These are phyloP conservation scores for Lachnellula hyalina DNA, from an alignment of 2,329 filamentous ascomycete genomes.

Conservation along the genomic window DNA sequence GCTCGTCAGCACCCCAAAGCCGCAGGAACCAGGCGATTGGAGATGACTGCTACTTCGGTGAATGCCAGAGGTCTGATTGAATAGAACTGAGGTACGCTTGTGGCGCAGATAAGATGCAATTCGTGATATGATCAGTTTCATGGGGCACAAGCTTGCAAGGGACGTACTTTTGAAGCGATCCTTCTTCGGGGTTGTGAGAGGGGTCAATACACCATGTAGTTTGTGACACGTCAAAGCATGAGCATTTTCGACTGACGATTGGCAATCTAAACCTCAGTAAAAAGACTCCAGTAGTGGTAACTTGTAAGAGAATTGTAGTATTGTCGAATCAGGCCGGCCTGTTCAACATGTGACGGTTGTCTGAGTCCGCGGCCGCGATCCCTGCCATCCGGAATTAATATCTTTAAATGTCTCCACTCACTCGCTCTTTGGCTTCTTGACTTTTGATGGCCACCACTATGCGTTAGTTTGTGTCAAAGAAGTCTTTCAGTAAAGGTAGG, in stretches of 20 bases:
- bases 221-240: constrained; percentile 5
- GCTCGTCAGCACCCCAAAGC: background rate
- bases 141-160: constrained; percentile 3
- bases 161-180: background rate
- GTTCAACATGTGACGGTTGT: constrained; percentile 9
- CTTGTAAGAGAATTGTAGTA: constrained; percentile 1
- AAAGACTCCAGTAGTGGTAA: background rate
- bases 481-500: background rate
- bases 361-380: constrained; percentile 7
- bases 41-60: too few relatives aligned
- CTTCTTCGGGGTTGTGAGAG: background rate
- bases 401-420: constrained; percentile 1
- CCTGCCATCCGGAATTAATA: constrained; percentile 5
- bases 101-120: background rate
- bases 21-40: background rate
- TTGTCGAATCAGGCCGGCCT: constrained; percentile 5
- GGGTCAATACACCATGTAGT: background rate
- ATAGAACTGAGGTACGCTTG: background rate
- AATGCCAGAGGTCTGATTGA: background rate
- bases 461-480: background rate
- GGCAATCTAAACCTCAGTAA: background rate
- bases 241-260: constrained; percentile 2
- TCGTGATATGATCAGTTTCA: background rate
- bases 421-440: constrained; percentile 3
- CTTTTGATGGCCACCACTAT: background rate